Conservation (phyloP, 202 grass and related monocot genomes). For the Schoenoplectus tabernaemontani region DNA sequence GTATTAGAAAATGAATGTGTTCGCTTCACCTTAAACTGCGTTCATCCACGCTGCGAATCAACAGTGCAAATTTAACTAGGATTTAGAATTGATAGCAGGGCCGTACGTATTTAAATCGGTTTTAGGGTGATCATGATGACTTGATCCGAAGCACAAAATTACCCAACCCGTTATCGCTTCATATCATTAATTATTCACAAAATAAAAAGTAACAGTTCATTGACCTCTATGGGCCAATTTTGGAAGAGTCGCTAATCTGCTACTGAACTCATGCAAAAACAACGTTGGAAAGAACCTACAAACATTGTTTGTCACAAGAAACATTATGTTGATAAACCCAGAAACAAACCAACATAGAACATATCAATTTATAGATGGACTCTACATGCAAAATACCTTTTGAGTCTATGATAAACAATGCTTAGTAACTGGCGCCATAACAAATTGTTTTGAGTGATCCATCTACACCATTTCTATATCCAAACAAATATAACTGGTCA, state of each 20-base stretch:
- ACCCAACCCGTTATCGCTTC: not conserved
- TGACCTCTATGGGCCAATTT: not conserved
- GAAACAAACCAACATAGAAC: not conserved
- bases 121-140: not conserved
- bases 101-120: not conserved
- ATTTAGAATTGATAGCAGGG: not conserved
- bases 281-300: not conserved
- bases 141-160: not conserved
- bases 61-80: not conserved
- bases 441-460: not conserved
- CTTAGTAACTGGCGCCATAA: not conserved
- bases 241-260: not conserved
- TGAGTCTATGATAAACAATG: not conserved
- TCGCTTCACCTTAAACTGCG: too few relatives aligned
- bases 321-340: not conserved
- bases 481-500: not conserved
- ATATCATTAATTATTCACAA: not conserved
- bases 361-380: not conserved
- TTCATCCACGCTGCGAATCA: not conserved
- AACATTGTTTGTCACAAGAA: not conserved
- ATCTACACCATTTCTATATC: constrained; percentile 21
- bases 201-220: not conserved
- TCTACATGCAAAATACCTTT: not conserved
- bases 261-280: not conserved
- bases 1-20: too few relatives aligned